phyloP scores from a whole-genome alignment of 768 basidiomycete species.

The Psilocybe tampanensis region DNA sequence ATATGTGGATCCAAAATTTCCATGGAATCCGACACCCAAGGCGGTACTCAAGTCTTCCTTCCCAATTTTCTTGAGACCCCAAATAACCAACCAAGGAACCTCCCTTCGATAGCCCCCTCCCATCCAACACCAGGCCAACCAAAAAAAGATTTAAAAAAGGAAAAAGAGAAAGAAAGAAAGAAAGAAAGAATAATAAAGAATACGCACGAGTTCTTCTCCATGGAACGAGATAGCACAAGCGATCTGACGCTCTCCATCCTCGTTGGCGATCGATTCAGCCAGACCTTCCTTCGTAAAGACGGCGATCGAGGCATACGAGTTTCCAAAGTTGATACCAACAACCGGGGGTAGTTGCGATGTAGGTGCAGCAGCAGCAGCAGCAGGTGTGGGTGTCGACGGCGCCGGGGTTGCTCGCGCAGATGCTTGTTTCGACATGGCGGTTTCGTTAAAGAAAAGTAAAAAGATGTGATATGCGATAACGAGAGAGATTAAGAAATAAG shows the following conservation, averaged over 20 bases:
- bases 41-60: too few species aligned
- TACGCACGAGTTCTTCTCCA: constrained; percentile 85
- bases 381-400: background rate
- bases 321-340: constrained; percentile 96
- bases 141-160: background rate
- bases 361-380: background rate
- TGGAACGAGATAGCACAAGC: constrained; percentile 91
- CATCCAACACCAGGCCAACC: background rate
- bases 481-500: background rate
- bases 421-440: background rate
- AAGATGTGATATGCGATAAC: background rate
- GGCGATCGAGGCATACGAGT: constrained; percentile 93
- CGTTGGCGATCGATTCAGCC: constrained; percentile 95
- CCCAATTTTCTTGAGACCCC: too few species aligned
- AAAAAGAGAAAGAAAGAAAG: background rate
- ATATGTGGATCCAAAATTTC: too few species aligned
- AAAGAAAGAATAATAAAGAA: background rate
- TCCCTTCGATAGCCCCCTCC: too few species aligned
- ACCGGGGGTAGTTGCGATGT: constrained; percentile 50
- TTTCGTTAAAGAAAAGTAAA: background rate
- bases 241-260: constrained; percentile 98
- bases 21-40: too few species aligned
- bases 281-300: constrained; percentile 94
- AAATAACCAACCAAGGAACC: too few species aligned
- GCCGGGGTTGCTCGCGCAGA: background rate